phyloP scores from a whole-genome alignment of 495 filamentous ascomycete species.

The Podospora tetraspora region DNA sequence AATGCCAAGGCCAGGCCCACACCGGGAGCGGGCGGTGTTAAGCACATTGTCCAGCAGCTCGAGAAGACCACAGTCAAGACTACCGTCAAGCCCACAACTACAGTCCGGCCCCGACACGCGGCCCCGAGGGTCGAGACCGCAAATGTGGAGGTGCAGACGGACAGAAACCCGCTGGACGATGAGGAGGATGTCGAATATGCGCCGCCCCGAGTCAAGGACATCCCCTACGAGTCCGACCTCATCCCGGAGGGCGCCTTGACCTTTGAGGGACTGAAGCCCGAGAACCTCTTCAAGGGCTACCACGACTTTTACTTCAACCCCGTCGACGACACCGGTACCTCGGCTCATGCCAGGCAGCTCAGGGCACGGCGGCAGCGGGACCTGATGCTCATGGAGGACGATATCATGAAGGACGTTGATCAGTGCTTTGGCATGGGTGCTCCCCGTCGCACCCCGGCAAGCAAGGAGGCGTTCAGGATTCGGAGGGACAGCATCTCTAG shows the following conservation, averaged over 20 bases:
- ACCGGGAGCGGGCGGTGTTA: slow-evolving; percentile 48
- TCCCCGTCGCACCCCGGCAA: slow-evolving; percentile 32
- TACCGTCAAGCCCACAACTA: slow-evolving; percentile 32
- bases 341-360: slow-evolving; percentile 54
- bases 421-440: slow-evolving; percentile 48
- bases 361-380: slow-evolving; percentile 50
- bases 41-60: slow-evolving; percentile 35
- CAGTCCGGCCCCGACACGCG: slow-evolving; percentile 34
- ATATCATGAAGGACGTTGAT: slow-evolving; percentile 53
- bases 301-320: slow-evolving; percentile 60
- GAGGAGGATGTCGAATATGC: slow-evolving; percentile 58
- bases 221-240: slow-evolving; percentile 73
- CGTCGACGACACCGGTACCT: slow-evolving; percentile 62
- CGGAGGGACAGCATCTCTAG: slow-evolving; percentile 17
- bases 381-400: slow-evolving; percentile 53
- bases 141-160: slow-evolving; percentile 40
- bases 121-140: slow-evolving; percentile 40
- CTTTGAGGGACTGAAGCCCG: slow-evolving; percentile 44
- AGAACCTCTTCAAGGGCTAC: slow-evolving; percentile 66
- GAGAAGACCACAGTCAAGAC: slow-evolving; percentile 43
- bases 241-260: slow-evolving; percentile 53
- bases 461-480: slow-evolving; percentile 24
- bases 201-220: slow-evolving; percentile 49
- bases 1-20: slow-evolving; percentile 79
- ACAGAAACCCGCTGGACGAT: slow-evolving; percentile 33